A percentile compares a stretch with the other conserved stretches of the same genome.
Evolutionary conservation across 495 filamentous ascomycete species (phyloP).

Genomic region (Saxophila tyrrhenica): DNA sequence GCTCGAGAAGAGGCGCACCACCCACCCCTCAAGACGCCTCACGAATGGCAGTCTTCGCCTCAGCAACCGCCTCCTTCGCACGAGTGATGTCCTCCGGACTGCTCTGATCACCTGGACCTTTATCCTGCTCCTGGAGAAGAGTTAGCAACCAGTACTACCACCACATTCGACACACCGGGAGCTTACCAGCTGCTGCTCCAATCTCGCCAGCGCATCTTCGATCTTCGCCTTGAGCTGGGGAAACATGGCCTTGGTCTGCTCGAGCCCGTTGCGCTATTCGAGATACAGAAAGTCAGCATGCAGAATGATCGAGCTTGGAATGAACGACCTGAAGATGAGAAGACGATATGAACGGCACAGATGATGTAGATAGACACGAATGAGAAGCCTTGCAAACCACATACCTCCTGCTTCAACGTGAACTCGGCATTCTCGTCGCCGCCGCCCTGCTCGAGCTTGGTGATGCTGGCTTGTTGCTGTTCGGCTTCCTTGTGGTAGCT

Average conservation of each 20-base stretch:
- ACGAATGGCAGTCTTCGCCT: constrained; percentile 22
- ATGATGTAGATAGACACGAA: background rate
- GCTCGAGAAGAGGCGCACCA: too few species aligned
- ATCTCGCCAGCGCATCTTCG: constrained; percentile 49
- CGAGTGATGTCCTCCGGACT: constrained; percentile 29
- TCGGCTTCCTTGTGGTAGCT: constrained; percentile 77
- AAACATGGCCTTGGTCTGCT: constrained; percentile 76
- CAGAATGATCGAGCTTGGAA: background rate
- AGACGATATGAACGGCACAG: background rate
- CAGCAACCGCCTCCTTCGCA: constrained; percentile 30
- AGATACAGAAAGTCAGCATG: background rate
- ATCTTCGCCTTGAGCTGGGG: constrained; percentile 56
- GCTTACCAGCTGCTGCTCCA: constrained; percentile 56
- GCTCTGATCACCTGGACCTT: constrained; percentile 23
- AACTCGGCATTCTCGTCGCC: constrained; percentile 45
- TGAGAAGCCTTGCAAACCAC: background rate
- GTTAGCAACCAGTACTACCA: background rate
- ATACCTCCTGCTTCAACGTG: constrained; percentile 72
- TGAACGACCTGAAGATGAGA: background rate
- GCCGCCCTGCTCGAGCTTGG: constrained; percentile 45
- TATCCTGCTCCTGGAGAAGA: constrained; percentile 25
- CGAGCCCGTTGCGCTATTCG: constrained; percentile 54
- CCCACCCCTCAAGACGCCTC: constrained; percentile 20
- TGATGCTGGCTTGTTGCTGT: constrained; percentile 57
- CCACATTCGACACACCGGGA: too few species aligned